A percentile compares a stretch with the other conserved stretches of the same genome.
Evolutionary conservation across 108 stramenopile species (phyloP).

Genomic region (Pseudonitzschia pungens): DNA sequence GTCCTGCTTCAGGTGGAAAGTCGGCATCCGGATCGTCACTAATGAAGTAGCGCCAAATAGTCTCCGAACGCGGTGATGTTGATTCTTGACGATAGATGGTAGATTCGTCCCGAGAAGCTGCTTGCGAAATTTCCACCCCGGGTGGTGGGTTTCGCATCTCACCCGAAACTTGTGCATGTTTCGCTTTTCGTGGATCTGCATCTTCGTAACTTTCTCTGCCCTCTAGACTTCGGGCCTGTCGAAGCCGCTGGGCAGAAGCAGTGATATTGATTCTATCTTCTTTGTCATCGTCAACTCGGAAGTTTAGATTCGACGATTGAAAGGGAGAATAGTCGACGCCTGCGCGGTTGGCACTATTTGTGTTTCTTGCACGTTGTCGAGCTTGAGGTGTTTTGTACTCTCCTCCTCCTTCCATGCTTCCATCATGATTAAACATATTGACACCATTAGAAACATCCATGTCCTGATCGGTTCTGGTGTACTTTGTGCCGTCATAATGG

Average conservation of each 20-base stretch:
- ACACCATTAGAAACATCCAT: conserved; percentile 22
- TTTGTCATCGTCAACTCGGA: neutral
- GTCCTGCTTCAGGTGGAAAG: conserved; percentile 70
- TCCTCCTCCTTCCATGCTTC: conserved; percentile 7
- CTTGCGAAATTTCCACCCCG: neutral
- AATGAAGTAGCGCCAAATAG: conserved; percentile 62
- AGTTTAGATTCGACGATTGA: neutral
- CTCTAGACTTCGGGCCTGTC: conserved; percentile 7
- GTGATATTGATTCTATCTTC: conserved; percentile 11
- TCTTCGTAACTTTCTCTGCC: neutral
- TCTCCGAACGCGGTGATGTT: conserved; percentile 29
- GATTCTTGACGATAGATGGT: neutral
- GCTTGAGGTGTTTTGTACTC: neutral
- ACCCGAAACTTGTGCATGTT: neutral
- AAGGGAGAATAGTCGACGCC: neutral
- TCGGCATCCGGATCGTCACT: conserved; percentile 52
- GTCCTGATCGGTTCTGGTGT: conserved; percentile 11
- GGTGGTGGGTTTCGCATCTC: neutral
- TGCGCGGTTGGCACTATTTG: conserved; percentile 12
- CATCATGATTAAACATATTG: conserved; percentile 11
- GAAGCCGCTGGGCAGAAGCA: conserved; percentile 13
- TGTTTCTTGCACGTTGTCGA: neutral
- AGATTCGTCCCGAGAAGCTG: neutral
- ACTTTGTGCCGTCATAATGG: conserved; percentile 34
- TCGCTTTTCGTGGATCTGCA: neutral